Conservation (phyloP, 495 filamentous ascomycete genomes). For the Penicillium turbatum region DNA sequence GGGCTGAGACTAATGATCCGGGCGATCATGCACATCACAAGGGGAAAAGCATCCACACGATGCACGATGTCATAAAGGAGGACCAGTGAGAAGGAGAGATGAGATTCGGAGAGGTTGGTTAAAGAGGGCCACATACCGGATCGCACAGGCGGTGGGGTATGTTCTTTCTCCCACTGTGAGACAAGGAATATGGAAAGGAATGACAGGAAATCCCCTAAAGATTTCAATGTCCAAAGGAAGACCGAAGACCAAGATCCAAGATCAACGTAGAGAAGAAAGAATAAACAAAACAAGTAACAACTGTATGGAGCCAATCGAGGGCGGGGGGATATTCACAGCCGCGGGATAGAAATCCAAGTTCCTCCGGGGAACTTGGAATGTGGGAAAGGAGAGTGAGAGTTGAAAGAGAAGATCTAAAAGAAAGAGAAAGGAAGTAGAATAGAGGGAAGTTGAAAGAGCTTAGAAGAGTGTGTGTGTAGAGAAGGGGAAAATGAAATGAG, state of each 20-base stretch:
- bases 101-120: not conserved
- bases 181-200: slow-evolving; percentile 9
- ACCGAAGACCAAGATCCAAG: not conserved
- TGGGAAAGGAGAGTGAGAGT: slow-evolving; percentile 20
- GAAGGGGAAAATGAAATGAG: slow-evolving; percentile 22
- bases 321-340: not conserved
- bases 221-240: not conserved
- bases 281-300: not conserved
- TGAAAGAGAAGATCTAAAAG: too few species aligned
- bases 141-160: not conserved
- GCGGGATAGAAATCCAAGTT: slow-evolving; percentile 25
- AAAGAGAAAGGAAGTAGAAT: slow-evolving; percentile 16
- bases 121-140: slow-evolving; percentile 18
- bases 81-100: not conserved
- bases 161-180: slow-evolving; percentile 1
- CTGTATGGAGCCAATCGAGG: not conserved
- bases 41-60: slow-evolving; percentile 10
- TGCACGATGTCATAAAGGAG: slow-evolving; percentile 9
- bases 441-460: slow-evolving; percentile 11
- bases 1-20: slow-evolving; percentile 25
- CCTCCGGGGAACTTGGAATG: slow-evolving; percentile 40
- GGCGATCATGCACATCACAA: slow-evolving; percentile 15
- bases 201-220: slow-evolving; percentile 3
- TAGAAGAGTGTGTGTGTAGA: not conserved
- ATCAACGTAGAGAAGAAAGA: not conserved